Percentiles rank a stretch among this genome's conserved stretches.
These are phyloP conservation scores for Sapria himalayana DNA, from an alignment of 345 rosid species.

Conservation along the genomic window DNA sequence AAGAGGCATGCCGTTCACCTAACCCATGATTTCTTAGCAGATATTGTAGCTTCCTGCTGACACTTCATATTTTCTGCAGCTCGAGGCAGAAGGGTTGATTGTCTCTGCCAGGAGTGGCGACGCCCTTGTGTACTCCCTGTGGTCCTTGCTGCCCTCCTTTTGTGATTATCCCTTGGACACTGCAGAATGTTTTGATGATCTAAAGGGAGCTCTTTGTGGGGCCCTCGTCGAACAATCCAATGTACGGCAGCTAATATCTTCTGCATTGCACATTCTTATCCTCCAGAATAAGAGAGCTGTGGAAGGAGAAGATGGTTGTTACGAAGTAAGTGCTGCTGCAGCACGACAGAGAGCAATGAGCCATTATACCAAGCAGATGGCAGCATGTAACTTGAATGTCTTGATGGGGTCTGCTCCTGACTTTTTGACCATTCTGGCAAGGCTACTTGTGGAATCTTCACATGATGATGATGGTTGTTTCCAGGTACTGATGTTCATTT, in stretches of 20 bases:
- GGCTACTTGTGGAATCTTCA: slow-evolving; percentile 40
- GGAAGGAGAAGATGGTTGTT: slow-evolving; percentile 20
- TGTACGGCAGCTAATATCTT: slow-evolving; percentile 50
- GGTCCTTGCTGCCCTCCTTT: slow-evolving; percentile 89
- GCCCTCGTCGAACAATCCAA: slow-evolving; percentile 41
- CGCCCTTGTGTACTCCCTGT: slow-evolving; percentile 52
- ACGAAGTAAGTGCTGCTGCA: slow-evolving; percentile 24
- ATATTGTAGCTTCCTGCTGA: slow-evolving; percentile 6
- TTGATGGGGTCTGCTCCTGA: slow-evolving; percentile 39
- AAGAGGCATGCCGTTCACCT: slow-evolving; percentile 19
- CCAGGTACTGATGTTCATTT: slow-evolving; percentile 30
- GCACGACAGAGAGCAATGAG: slow-evolving; percentile 29
- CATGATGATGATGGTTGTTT: slow-evolving; percentile 80
- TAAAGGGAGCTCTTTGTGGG: slow-evolving; percentile 23
- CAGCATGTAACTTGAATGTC: slow-evolving; percentile 34
- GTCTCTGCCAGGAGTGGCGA: slow-evolving; percentile 43
- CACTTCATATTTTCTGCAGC: slow-evolving; percentile 26
- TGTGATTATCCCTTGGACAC: slow-evolving; percentile 73
- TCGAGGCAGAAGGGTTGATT: slow-evolving; percentile 47
- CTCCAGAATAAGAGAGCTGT: slow-evolving; percentile 43
- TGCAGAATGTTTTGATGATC: slow-evolving; percentile 48
- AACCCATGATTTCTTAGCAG: slow-evolving; percentile 1
- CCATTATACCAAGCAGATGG: slow-evolving; percentile 31
- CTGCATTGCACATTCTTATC: slow-evolving; percentile 46
- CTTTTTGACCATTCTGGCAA: slow-evolving; percentile 38